phyloP scores from a whole-genome alignment of 2,329 filamentous ascomycete species.

The Pezizomycotina sp. region DNA sequence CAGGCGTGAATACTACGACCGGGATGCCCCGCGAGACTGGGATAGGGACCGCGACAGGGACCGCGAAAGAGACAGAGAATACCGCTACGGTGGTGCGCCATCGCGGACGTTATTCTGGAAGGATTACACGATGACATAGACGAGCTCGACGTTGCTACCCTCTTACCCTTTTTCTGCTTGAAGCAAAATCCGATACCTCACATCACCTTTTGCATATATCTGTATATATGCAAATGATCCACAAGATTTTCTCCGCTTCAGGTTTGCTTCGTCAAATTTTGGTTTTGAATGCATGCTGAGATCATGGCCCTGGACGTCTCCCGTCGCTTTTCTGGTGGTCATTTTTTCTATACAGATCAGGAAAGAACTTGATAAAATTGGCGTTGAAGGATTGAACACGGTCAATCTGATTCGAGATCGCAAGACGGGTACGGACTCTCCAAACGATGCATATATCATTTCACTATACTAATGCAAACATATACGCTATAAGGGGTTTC shows the following conservation, averaged over 20 bases:
- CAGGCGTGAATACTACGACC: constrained; percentile 22
- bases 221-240: constrained; percentile 25
- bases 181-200: constrained; percentile 28
- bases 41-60: constrained; percentile 19
- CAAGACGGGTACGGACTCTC: constrained; percentile 36
- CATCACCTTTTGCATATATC: constrained; percentile 27
- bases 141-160: constrained; percentile 37
- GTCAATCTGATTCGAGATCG: constrained; percentile 42
- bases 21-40: constrained; percentile 21
- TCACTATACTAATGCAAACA: constrained; percentile 21
- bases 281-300: constrained; percentile 24
- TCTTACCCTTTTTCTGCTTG: constrained; percentile 28
- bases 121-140: constrained; percentile 37
- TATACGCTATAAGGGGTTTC: constrained; percentile 33
- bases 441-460: constrained; percentile 6
- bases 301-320: constrained; percentile 16
- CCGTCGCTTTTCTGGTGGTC: constrained; percentile 20
- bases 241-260: constrained; percentile 17
- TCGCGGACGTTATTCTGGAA: constrained; percentile 36
- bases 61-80: constrained; percentile 18
- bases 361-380: constrained; percentile 38
- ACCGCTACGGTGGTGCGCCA: constrained; percentile 20
- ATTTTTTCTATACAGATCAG: constrained; percentile 35
- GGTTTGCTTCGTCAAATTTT: constrained; percentile 21
- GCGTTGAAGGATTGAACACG: constrained; percentile 39